phyloP scores from a whole-genome alignment of 768 basidiomycete species.

The Collybia sordida region DNA sequence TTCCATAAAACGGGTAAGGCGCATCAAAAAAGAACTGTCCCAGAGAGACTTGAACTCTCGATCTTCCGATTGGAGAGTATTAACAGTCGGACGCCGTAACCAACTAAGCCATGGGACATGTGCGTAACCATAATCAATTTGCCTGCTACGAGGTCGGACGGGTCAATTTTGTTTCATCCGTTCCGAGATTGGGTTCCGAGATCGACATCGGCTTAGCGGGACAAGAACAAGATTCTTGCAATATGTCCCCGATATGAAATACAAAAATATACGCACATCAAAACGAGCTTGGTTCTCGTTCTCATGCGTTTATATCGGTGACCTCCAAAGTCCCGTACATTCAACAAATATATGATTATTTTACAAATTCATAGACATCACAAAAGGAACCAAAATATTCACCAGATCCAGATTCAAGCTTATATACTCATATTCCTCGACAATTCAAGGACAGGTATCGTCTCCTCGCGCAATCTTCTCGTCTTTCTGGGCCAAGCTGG shows the following conservation, averaged over 20 bases:
- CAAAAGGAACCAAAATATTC: background rate
- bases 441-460: background rate
- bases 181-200: no score
- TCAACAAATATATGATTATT: background rate
- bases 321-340: background rate
- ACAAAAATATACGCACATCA: no score
- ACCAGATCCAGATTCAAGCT: background rate
- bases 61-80: slow-evolving; percentile 6
- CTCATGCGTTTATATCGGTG: background rate
- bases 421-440: background rate
- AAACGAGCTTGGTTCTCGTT: no score
- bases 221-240: no score
- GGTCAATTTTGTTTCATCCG: no score
- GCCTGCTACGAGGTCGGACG: no score
- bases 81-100: slow-evolving; percentile 9
- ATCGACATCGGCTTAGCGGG: no score
- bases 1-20: no score
- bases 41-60: slow-evolving; percentile 9
- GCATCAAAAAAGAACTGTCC: slow-evolving; percentile 1
- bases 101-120: slow-evolving; percentile 7
- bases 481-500: slow-evolving; percentile 23
- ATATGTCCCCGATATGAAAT: no score
- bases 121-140: no score
- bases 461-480: slow-evolving; percentile 4
- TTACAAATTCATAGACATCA: slow-evolving; percentile 1